Evolutionary conservation across 2,329 filamentous ascomycete species (phyloP), one percentile per base, ranked within the genome.

Genomic region (Calonectria honghensis): DNA sequence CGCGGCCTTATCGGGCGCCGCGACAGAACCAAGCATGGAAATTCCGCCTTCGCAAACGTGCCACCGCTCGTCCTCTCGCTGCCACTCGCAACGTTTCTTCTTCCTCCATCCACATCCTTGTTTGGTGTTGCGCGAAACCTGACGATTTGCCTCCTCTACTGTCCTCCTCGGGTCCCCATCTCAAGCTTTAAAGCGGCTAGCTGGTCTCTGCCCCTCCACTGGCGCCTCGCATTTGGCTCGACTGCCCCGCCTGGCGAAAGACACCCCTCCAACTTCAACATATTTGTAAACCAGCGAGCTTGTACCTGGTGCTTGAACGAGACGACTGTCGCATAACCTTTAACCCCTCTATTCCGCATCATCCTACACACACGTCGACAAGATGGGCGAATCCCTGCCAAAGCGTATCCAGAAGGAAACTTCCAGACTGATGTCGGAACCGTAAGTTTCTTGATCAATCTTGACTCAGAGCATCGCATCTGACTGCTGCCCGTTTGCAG

Each of bases 341-440:
- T 45, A 29, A 50, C 11, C 11, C 63, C 39, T 61, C 32, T 31
- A 13, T 27, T 37, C 29, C 51, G 10, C 29, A 14, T 41, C 32
- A 39, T 37, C 31, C 52, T 69, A 54, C 48, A 24, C 18, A 54
- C 48, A 24, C 18, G 24, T 48, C 31, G 27, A 50, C 61, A 72
- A 73, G 32, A 92, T 92, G 95, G 93, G 95, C 24, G 57, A 63
- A 4, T 41, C 57, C 77, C 90, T 99, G 79, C 96, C 97, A 39
- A 99, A 99, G 90, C 91, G 97, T 84, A 99, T 99, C 83, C 91
- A 98, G 83, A 99, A 99, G 88, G 97, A 99, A 91, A 99, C 97
- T 27, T 96, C 99, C 88, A 93, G 97, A 83, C 91, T 99, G 80
- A 96, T 98, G 92, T 95, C 95, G 77, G 97, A 99, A 87, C 97